A percentile compares a stretch with the other conserved stretches of the same genome.
Evolutionary conservation across 2,329 filamentous ascomycete species (phyloP).

Genomic region (Metarhizium anisopliae): DNA sequence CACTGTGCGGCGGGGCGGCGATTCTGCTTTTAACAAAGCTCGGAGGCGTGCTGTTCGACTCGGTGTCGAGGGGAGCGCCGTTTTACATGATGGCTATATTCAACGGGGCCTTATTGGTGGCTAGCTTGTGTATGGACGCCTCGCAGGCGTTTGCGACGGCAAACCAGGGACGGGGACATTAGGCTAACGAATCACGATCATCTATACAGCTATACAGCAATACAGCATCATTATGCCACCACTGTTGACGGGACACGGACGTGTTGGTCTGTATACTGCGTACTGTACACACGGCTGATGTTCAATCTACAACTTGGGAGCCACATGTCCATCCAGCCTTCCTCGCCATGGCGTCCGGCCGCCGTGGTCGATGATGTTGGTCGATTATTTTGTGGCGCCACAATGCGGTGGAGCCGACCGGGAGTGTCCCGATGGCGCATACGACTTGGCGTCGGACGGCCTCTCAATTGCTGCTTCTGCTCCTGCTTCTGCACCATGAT

Average conservation of each 20-base stretch:
- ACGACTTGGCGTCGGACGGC: background rate
- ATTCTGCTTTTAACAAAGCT: constrained; percentile 88
- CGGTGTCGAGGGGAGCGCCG: constrained; percentile 62
- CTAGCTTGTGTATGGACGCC: constrained; percentile 42
- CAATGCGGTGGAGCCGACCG: constrained; percentile 1
- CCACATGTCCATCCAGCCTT: too few relatives aligned
- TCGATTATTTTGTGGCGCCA: background rate
- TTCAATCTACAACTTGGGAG: too few relatives aligned
- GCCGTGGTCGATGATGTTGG: too few relatives aligned
- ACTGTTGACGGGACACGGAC: too few relatives aligned
- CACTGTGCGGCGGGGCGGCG: constrained; percentile 78
- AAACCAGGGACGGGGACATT: background rate
- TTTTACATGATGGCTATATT: constrained; percentile 94
- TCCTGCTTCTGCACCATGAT: background rate
- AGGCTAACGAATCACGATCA: constrained; percentile 7
- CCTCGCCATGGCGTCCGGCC: too few relatives aligned
- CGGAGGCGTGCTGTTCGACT: constrained; percentile 80
- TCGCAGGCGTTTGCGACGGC: constrained; percentile 25
- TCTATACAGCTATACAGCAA: background rate
- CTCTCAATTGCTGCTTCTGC: background rate
- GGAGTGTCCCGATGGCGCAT: background rate
- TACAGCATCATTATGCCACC: too few relatives aligned
- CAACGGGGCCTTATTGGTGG: constrained; percentile 62
- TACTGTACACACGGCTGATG: too few relatives aligned
- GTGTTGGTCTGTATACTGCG: too few relatives aligned